Base-by-base conservation (phyloP, 108 stramenopile genomes). In the Cylindrotheca fusiformis region DNA sequence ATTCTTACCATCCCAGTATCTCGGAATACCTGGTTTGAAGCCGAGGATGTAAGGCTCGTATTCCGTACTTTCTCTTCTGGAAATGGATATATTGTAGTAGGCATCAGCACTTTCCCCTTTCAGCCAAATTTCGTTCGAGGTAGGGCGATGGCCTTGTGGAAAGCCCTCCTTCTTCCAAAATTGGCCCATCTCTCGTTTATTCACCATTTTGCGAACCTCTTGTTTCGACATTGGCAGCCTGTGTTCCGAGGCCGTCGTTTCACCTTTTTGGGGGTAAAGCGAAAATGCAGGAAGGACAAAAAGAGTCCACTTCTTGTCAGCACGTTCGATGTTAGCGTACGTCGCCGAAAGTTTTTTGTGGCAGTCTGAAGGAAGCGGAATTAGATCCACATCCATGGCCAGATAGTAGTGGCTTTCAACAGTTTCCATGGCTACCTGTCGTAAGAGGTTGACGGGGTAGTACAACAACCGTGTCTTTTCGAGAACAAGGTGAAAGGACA, bases 11-110 rank as follows among this genome's bases (percentile, higher is more conserved):
- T n/a, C n/a, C n/a, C n/a, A n/a, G n/a, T n/a, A n/a, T n/a, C n/a
- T n/a, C n/a, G 32, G 69, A n/a, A 71, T 45, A 6, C 23, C 0
- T 8, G 18, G 19, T 27, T 55, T 53, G 32, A 46, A 68, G 2
- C 53, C 67, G 19, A 68, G 25, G 19, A 68, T 45, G 25, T 68
- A 68, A 6, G 67, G 67, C 49, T 68, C 67, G 45, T 55, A 65
- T 14, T 48, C 49, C 20, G n/a, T 19, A 48, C 60, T n/a, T n/a
- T n/a, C n/a, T n/a, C n/a, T n/a, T n/a, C n/a, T n/a, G n/a, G n/a
- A n/a, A n/a, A n/a, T n/a, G n/a, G n/a, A n/a, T n/a, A n/a, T n/a
- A n/a, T n/a, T n/a, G n/a, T n/a, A n/a, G n/a, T n/a, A n/a, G n/a
- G n/a, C n/a, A n/a, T n/a, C n/a, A n/a, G n/a, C n/a, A n/a, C n/a